A percentile compares a stretch with the other conserved stretches of the same genome.
Evolutionary conservation across 495 filamentous ascomycete species (phyloP).

Genomic region (Lophium mytilinum): DNA sequence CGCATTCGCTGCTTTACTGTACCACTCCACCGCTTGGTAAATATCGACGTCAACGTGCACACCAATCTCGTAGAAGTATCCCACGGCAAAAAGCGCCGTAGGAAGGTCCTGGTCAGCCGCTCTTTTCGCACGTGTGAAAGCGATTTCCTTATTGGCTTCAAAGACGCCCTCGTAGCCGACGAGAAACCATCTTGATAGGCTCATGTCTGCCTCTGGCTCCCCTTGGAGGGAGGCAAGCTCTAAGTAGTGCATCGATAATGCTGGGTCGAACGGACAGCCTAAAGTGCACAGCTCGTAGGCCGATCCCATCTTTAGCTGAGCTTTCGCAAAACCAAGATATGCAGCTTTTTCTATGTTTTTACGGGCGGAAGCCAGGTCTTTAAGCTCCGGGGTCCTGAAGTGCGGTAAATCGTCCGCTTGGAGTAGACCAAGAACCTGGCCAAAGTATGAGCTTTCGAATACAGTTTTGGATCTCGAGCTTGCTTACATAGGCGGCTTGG

Average conservation of each 20-base stretch:
- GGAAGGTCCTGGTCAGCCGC: conserved; percentile 72
- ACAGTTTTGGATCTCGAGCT: no score
- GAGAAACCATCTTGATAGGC: conserved; percentile 96
- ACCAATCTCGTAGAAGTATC: conserved; percentile 96
- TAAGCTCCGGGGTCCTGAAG: conserved; percentile 66
- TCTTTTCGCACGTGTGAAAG: conserved; percentile 81
- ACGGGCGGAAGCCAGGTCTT: conserved; percentile 64
- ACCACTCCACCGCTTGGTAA: conserved; percentile 80
- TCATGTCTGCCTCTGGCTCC: conserved; percentile 87
- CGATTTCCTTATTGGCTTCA: conserved; percentile 88
- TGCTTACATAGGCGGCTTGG: conserved; percentile 68
- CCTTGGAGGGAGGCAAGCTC: conserved; percentile 83
- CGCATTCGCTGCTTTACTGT: conserved; percentile 81
- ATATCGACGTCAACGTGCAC: conserved; percentile 77
- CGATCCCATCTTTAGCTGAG: conserved; percentile 93
- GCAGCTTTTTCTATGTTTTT: conserved; percentile 94
- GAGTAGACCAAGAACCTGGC: conserved; percentile 79
- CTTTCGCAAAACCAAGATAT: conserved; percentile 92
- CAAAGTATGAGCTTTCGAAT: no score
- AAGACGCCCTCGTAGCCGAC: conserved; percentile 88
- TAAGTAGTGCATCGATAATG: conserved; percentile 89
- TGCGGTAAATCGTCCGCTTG: conserved; percentile 83
- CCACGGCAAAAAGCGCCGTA: conserved; percentile 93
- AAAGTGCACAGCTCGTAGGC: conserved; percentile 92
- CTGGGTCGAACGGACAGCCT: conserved; percentile 89